Conservation (phyloP, 768 basidiomycete genomes). For the Tephrocybe sp. region DNA sequence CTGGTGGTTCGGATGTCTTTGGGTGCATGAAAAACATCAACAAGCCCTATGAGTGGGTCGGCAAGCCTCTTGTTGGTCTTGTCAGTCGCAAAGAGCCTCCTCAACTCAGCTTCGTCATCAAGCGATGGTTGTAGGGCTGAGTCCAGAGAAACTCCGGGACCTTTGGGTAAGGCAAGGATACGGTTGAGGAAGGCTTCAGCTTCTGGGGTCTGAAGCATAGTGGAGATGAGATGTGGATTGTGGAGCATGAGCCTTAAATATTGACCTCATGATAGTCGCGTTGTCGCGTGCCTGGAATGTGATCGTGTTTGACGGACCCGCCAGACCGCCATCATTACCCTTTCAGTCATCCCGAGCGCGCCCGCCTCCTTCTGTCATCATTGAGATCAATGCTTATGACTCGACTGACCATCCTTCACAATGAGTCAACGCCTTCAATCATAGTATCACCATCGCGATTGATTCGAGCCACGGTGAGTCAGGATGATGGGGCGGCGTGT, state of each 20-base stretch:
- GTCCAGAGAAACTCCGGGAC: conserved; percentile 37
- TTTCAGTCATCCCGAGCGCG: neutral
- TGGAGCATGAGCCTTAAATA: too few species aligned
- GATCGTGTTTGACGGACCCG: neutral
- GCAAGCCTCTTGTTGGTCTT: conserved; percentile 41
- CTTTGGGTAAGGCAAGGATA: conserved; percentile 21
- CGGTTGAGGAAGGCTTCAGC: conserved; percentile 23
- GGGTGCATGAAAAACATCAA: conserved; percentile 57
- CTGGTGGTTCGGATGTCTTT: conserved; percentile 47
- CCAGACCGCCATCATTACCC: neutral
- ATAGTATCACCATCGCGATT: too few species aligned
- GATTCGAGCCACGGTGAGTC: too few species aligned
- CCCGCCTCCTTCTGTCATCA: too few species aligned
- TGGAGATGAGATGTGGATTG: too few species aligned
- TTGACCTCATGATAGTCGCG: too few species aligned
- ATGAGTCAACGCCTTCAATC: too few species aligned
- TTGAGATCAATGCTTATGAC: too few species aligned
- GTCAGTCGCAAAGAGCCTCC: conserved; percentile 57
- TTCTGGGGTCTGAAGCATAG: conserved; percentile 24
- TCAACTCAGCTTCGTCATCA: conserved; percentile 54
- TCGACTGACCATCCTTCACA: too few species aligned
- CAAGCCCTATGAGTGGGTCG: conserved; percentile 55
- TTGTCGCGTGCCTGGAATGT: too few species aligned
- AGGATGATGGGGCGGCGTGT: too few species aligned
- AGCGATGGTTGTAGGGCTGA: conserved; percentile 51